phyloP scores from a whole-genome alignment of 148 eudicot species.

The Diospyros kaki region DNA sequence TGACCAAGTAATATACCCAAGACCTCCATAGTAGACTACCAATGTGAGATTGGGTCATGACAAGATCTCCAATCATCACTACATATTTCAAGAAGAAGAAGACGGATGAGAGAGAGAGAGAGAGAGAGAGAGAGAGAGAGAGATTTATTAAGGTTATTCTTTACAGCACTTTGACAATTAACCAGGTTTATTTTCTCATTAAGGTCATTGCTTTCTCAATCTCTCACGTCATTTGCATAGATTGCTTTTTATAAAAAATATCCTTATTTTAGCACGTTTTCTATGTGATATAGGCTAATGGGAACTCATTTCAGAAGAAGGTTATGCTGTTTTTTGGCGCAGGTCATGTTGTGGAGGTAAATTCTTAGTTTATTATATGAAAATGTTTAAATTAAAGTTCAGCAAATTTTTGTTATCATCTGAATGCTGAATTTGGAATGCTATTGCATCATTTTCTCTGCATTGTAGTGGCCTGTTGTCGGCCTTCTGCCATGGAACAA shows the following conservation, averaged over 20 bases:
- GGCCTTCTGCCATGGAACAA: too few relatives aligned
- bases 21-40: too few relatives aligned
- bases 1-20: too few relatives aligned
- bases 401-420: not conserved
- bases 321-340: conserved; percentile 76
- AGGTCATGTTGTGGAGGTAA: conserved; percentile 72
- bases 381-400: conserved; percentile 32
- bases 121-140: not conserved
- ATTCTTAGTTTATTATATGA: conserved; percentile 17
- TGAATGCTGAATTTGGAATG: not conserved
- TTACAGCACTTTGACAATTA: not conserved
- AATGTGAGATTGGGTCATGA: too few relatives aligned
- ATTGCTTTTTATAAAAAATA: not conserved
- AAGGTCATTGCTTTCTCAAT: not conserved
- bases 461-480: too few relatives aligned
- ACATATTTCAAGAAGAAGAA: too few relatives aligned
- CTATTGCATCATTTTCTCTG: not conserved
- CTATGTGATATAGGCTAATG: conserved; percentile 56
- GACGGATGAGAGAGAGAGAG: not conserved
- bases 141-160: not conserved
- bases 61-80: too few relatives aligned
- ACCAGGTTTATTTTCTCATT: not conserved
- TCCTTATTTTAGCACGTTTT: conserved; percentile 11
- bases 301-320: conserved; percentile 97
- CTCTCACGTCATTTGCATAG: conserved; percentile 1